A percentile compares a stretch with the other conserved stretches of the same genome.
Conservation (phyloP, 495 filamentous ascomycete genomes). For the Hypoxylon crocopeplum region DNA sequence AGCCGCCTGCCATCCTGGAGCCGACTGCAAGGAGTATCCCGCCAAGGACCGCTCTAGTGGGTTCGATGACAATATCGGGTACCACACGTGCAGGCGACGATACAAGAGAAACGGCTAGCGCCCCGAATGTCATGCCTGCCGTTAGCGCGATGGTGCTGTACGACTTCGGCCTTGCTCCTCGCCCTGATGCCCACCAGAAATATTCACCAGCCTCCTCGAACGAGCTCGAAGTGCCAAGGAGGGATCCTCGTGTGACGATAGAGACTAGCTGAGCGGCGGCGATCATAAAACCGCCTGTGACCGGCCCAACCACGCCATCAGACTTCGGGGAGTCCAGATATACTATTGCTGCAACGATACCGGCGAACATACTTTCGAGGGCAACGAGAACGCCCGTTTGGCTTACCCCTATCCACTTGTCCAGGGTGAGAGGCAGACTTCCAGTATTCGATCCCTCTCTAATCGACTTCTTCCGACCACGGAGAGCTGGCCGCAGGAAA, state of each 20-base stretch:
- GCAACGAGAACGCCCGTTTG: conserved; percentile 29
- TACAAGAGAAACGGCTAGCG: conserved; percentile 39
- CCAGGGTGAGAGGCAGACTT: conserved; percentile 36
- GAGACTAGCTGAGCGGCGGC: conserved; percentile 56
- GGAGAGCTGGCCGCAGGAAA: conserved; percentile 35
- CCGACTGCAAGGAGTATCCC: conserved; percentile 60
- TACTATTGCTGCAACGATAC: conserved; percentile 37
- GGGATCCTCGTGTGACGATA: conserved; percentile 45
- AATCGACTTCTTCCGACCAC: not conserved
- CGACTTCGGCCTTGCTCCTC: conserved; percentile 37
- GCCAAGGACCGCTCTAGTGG: conserved; percentile 49
- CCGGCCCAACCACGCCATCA: conserved; percentile 44
- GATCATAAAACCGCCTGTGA: conserved; percentile 57
- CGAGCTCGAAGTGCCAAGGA: conserved; percentile 59
- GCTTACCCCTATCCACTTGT: conserved; percentile 43
- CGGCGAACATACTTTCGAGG: conserved; percentile 41
- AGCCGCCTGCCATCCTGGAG: conserved; percentile 61
- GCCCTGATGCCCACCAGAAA: conserved; percentile 47
- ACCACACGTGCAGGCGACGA: conserved; percentile 37
- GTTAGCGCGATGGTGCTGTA: conserved; percentile 51
- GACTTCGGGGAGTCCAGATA: conserved; percentile 38
- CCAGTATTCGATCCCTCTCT: conserved; percentile 15
- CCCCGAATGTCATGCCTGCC: conserved; percentile 52
- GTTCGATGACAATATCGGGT: conserved; percentile 34
- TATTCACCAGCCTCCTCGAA: conserved; percentile 60